phyloP scores from a whole-genome alignment of 352 stramenopile genomes.

The Thalassiosira ordinaria region DNA sequence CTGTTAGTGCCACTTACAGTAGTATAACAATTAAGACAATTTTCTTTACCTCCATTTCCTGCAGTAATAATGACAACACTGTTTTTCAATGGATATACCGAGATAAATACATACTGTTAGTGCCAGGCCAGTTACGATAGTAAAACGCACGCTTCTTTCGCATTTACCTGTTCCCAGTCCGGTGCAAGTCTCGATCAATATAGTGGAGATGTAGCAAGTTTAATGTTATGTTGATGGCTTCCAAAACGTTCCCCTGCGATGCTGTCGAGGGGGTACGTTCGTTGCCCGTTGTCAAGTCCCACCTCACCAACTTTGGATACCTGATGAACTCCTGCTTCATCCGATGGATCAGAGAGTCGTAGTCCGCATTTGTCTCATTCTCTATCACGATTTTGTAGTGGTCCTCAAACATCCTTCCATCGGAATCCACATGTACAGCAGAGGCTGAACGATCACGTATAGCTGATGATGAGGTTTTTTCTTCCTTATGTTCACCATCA shows the following conservation, averaged over 20 bases:
- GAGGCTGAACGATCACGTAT: no score
- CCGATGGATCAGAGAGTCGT: constrained; percentile 88
- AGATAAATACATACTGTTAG: no score
- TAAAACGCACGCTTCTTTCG: no score
- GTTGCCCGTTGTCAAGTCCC: constrained; percentile 85
- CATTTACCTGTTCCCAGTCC: constrained; percentile 95
- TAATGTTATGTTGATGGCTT: constrained; percentile 98
- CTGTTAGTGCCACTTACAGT: no score
- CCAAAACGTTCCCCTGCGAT: constrained; percentile 95
- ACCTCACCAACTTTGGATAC: constrained; percentile 89
- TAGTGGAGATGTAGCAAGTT: constrained; percentile 99
- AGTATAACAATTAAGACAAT: no score
- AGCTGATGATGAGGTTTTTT: constrained; percentile 28
- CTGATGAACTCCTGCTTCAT: constrained; percentile 94
- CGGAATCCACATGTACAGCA: constrained; percentile 68
- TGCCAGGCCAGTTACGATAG: no score
- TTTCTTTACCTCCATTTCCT: constrained; percentile 92
- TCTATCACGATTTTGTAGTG: constrained; percentile 89
- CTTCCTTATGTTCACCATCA: constrained; percentile 31
- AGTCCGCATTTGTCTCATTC: constrained; percentile 92
- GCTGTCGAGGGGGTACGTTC: constrained; percentile 90
- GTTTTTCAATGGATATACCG: no score
- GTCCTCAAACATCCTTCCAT: constrained; percentile 85
- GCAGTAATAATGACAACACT: constrained; percentile 95
- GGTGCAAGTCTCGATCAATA: constrained; percentile 95